Evolutionary conservation across 495 filamentous ascomycete species (phyloP), one percentile per base, ranked within the genome.

Genomic region (Aspergillus bertholletiae): DNA sequence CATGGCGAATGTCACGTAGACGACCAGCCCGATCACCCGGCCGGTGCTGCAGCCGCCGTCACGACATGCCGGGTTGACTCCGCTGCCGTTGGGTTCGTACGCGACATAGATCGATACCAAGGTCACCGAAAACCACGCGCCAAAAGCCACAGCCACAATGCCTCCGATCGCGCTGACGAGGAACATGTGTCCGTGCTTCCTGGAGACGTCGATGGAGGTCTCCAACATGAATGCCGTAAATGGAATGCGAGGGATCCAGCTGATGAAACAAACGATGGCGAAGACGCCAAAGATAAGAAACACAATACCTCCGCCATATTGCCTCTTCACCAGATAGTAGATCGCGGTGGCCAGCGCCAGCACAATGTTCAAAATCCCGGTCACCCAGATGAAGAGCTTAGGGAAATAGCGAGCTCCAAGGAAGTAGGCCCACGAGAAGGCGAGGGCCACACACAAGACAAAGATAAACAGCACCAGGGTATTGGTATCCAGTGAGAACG

Each of bases 211-310:
- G 65, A 96, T 92, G 22, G 83, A 79, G 0, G 88, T 92, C 70
- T 92, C 85, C 17, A 97, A 75, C 90, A 96, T 94, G 44, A 96
- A 76, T 0, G 89, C 89, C 35, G 87, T 89, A 70, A 96, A 96
- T 0, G 90, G 92, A 46, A 96, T 96, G 24, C 90, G 81, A 17
- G 82, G 84, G 41, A 91, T 90, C 90, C 93, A 96, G 58, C 80
- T 84, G 69, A 88, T 80, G 67, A 88, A 90, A 65, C 81, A 90
- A 53, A 96, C 76, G 63, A 92, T 84, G 41, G 87, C 87, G 67
- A 96, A 89, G 41, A 90, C 75, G 0, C 88, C 80, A 64, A 95
- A 91, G 23, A 92, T 60, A 3, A 95, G 80, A 72, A 94, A 95
- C 23, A 95, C 86, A 44, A 96, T 89, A 17, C 87, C 93, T 18